Base-by-base conservation (phyloP, 2,329 filamentous ascomycete genomes). In the Capronia coronata region DNA sequence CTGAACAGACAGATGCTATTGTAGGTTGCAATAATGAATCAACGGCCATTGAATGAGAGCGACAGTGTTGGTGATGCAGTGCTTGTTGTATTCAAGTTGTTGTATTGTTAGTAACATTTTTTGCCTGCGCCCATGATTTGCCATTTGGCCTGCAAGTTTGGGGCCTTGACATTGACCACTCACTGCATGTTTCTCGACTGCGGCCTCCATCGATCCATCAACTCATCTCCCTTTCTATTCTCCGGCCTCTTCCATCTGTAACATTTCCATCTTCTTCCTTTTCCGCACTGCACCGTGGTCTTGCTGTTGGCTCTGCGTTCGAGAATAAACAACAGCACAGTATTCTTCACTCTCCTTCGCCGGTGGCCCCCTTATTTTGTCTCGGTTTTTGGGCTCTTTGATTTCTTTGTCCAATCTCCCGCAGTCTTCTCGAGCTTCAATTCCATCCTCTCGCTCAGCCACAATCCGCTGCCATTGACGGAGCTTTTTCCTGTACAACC, bases 401-500 rank as follows among this genome's bases (percentile, higher is more conserved):
- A 6, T 18, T 37, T 37, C 34, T 37, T 37, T 37, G 34, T 37
- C 43, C 32, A 43, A 50, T 34, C 27, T 43, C 41, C 38, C 27
- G 22, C 14, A 18, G 48, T 27, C 21, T 43, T 43, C 43, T 43
- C 43, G 7, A 41, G 39, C 34, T 32, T 32, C 29, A n/a, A n/a
- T 32, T n/a, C 29, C 29, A n/a, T 8, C 3, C 45, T 30, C 25
- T 54, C 47, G 47, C 47, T 54, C 43, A 54, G 35, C 43, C 29
- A 41, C 42, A 43, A 37, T 39, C 30, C 18, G 19, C 25, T n/a
- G 13, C 13, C 19, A 29, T 13, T 32, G 22, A 30, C 19, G 37
- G 40, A 43, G 16, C 40, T n/a, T 54, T 32, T 30, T 48, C n/a
- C 43, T 51, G 50, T 56, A 51, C 54, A 10, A 51, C 50, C 37